Evolutionary conservation across 1,284 basidiomycete species (phyloP), one percentile per base, ranked within the genome.

Genomic region (Sanghuangporus baumii): DNA sequence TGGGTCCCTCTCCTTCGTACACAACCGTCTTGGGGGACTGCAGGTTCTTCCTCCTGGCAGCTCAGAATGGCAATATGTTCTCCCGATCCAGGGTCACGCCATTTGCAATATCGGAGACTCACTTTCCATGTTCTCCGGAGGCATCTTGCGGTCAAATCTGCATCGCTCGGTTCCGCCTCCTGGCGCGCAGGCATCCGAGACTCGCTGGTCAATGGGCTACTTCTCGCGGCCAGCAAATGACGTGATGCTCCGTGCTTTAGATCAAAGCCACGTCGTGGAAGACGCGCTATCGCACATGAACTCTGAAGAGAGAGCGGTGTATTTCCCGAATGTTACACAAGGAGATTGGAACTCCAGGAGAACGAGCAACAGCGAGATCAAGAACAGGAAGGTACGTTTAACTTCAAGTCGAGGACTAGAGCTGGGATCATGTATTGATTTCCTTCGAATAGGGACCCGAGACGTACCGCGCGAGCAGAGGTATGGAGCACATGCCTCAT

Each of bases 1-100:
- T 62, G 77, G 77, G 16, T 75, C 75, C n/a, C 67, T 78, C 81
- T 83, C 85, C 0, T 83, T 88, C 73, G 73, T 89, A 55, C 85
- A 87, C 71, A 89, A 89, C 71, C 80, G 81, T 11, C 79, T 91
- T 0, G 88, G 88, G 2, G 89, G 89, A 0, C 74, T 91, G 5
- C 89, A 91, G 68, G 87, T 90, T 0, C 76, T 89, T 48, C 79
- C 81, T 1, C 87, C 87, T 0, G 84, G 83, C 2, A 74, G 79
- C 9, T 78, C 82, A 18, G 72, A 79, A 20, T 91, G 88, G 88
- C 83, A 84, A 67, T 90, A 88, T 65, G 77, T 89, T 64, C 81
- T 81, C 76, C 86, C 86, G 0, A 70, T 88, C 31, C 80, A 81
- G 0, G 81, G 82, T 0, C 81, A 85, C 61, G 82, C 82, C 1